Evolutionary conservation across 164 flowering plant species (phyloP).

Genomic region (Magnolia sinica): DNA sequence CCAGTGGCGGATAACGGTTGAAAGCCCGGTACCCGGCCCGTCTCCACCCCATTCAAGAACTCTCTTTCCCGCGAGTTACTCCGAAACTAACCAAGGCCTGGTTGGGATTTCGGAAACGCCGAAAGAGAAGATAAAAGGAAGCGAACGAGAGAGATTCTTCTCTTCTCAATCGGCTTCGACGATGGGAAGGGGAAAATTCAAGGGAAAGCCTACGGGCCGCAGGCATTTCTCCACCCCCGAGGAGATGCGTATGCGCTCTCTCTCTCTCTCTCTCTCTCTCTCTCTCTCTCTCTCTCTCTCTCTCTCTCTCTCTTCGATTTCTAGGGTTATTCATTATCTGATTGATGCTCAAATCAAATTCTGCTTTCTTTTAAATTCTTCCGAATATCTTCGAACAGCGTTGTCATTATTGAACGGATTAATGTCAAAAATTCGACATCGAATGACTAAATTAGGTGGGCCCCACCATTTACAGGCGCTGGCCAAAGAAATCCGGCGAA

Average conservation of each 20-base stretch:
- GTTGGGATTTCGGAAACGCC: too few species aligned
- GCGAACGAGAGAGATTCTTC: neutral
- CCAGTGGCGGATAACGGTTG: too few species aligned
- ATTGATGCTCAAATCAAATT: conserved; percentile 1
- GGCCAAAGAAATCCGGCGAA: too few species aligned
- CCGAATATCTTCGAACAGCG: neutral
- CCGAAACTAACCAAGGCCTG: too few species aligned
- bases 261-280: neutral
- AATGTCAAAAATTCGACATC: too few species aligned
- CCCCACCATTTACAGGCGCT: too few species aligned
- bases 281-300: neutral
- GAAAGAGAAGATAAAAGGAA: neutral
- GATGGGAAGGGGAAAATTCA: conserved; percentile 70
- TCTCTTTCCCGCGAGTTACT: too few species aligned
- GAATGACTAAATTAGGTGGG: too few species aligned
- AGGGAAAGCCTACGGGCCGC: conserved; percentile 78
- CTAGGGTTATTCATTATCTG: neutral
- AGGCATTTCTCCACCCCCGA: conserved; percentile 70
- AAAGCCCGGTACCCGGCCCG: too few species aligned
- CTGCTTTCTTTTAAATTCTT: neutral
- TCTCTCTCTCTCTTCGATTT: too few species aligned
- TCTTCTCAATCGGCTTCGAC: neutral
- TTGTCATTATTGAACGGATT: too few species aligned
- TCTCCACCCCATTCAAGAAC: too few species aligned
- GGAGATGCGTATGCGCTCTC: conserved; percentile 48